phyloP scores from a whole-genome alignment of 306 rosid species.

The Nissolia schottii region DNA sequence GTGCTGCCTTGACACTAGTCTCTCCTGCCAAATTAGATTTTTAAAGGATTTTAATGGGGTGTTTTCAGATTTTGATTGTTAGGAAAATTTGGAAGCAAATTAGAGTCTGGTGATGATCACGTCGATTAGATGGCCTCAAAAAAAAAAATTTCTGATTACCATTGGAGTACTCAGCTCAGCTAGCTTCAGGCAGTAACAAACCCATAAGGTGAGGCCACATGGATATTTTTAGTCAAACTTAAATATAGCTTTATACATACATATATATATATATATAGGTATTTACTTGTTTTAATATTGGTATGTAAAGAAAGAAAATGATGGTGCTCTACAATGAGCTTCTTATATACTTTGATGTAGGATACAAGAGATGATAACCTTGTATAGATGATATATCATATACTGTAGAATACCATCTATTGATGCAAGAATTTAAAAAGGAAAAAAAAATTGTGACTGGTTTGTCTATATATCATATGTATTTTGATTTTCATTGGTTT shows the following conservation, averaged over 20 bases:
- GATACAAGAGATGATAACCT: slow-evolving; percentile 24
- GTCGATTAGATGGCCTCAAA: slow-evolving; percentile 36
- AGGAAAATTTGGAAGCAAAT: slow-evolving; percentile 29
- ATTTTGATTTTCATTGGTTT: slow-evolving; percentile 20
- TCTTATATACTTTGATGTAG: slow-evolving; percentile 31
- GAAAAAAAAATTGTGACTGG: slow-evolving; percentile 3
- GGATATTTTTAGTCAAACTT: slow-evolving; percentile 39
- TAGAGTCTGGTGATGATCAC: slow-evolving; percentile 33
- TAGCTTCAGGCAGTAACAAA: slow-evolving; percentile 15
- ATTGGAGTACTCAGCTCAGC: too few species aligned
- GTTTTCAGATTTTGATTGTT: slow-evolving; percentile 42
- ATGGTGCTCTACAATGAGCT: slow-evolving; percentile 26
- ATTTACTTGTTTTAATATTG: slow-evolving; percentile 36
- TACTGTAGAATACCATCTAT: slow-evolving; percentile 28
- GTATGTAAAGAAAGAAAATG: slow-evolving; percentile 34
- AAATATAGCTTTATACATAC: slow-evolving; percentile 34
- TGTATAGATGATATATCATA: slow-evolving; percentile 24
- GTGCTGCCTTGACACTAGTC: neutral
- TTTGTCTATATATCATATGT: slow-evolving; percentile 10
- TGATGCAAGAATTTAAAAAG: slow-evolving; percentile 13
- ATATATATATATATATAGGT: slow-evolving; percentile 31
- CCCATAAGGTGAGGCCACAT: slow-evolving; percentile 40
- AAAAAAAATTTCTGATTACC: slow-evolving; percentile 22
- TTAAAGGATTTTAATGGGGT: slow-evolving; percentile 32
- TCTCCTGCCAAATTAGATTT: slow-evolving; percentile 24